Base-by-base conservation (phyloP, 495 filamentous ascomycete species). In the Penicillium bialowiezense region DNA sequence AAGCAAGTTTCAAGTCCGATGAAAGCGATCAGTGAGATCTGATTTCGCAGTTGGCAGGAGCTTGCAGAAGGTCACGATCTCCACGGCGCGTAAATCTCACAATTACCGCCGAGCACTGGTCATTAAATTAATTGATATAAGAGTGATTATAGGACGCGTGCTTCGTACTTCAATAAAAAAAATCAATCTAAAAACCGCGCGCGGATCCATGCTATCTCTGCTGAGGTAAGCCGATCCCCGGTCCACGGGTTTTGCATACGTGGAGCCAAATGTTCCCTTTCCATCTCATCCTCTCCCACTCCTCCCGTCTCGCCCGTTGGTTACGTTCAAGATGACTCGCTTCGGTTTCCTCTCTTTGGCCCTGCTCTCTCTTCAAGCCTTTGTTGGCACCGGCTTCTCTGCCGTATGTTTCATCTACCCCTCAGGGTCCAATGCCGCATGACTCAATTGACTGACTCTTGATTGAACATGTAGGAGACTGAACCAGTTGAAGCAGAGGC, bases 341-440 rank as follows among this genome's bases (percentile, higher is more conserved):
- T 76, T 84, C 64, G 82, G 81, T 71, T 81, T 87, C 64, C 79
- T 86, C 60, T 77, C 83, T 54, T 73, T 92, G 49, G 84, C 82
- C 45, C 69, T 90, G 39, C 72, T 90, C 60, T 83, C 85, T 37
- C 78, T 90, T 54, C 84, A 85, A 58, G 79, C 81, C 37, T 72
- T 84, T 50, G 75, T 77, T 52, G 82, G 82, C 55, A 79, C 80
- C 50, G 79, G 80, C 52, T 73, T 78, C 33, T 73, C 80, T 41
- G 76, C 76, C 49, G 85, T 88, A 79, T 67, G 84, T 77, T 58
- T 52, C 35, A 28, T 49, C 49, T 34, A 55, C 37, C 14, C 42
- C 15, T 38, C 13, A 3, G 13, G 5, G 26, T 40, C 44, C 33
- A 31, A 15, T 13, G 33, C 44, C 29, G 26, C 43, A 21, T 34